Conservation (phyloP, 1,284 basidiomycete species). For the Rhodofomes roseus region DNA sequence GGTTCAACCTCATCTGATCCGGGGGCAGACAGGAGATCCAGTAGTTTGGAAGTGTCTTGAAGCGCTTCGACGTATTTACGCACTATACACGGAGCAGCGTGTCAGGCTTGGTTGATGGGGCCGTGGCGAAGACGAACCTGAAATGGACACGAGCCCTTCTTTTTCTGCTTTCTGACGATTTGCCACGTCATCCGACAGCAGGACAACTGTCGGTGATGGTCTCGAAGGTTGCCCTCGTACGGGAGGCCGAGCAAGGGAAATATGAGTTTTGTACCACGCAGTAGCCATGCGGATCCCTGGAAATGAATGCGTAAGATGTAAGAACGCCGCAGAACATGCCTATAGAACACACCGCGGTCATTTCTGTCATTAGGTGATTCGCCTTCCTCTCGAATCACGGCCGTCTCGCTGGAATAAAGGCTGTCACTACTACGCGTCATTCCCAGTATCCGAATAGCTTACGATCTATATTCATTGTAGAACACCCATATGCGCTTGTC, state of each 20-base stretch:
- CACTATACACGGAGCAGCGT: constrained; percentile 37
- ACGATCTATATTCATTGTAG: constrained; percentile 89
- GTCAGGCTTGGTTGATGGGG: not conserved
- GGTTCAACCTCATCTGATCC: constrained; percentile 60
- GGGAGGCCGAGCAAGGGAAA: constrained; percentile 51
- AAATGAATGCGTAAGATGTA: not conserved
- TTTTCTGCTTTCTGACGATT: constrained; percentile 77
- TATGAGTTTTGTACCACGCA: constrained; percentile 80
- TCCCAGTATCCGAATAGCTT: constrained; percentile 26
- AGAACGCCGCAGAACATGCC: not conserved
- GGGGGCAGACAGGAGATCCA: constrained; percentile 77
- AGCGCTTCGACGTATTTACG: constrained; percentile 78
- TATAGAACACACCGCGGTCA: constrained; percentile 66
- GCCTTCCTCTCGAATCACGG: constrained; percentile 64
- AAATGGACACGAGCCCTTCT: constrained; percentile 64
- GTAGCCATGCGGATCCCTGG: constrained; percentile 82
- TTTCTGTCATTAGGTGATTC: constrained; percentile 92
- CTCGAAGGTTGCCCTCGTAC: constrained; percentile 42
- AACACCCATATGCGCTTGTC: constrained; percentile 84
- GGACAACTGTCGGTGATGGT: constrained; percentile 60
- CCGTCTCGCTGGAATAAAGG: constrained; percentile 59
- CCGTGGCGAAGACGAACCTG: constrained; percentile 42
- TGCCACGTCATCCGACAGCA: constrained; percentile 87
- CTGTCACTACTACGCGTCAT: constrained; percentile 1
- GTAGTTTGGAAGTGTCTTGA: constrained; percentile 57